Evolutionary conservation across 805 yeast species (phyloP), one percentile per base, ranked within the genome.

Genomic region (Myxozyma vanderwaltii): DNA sequence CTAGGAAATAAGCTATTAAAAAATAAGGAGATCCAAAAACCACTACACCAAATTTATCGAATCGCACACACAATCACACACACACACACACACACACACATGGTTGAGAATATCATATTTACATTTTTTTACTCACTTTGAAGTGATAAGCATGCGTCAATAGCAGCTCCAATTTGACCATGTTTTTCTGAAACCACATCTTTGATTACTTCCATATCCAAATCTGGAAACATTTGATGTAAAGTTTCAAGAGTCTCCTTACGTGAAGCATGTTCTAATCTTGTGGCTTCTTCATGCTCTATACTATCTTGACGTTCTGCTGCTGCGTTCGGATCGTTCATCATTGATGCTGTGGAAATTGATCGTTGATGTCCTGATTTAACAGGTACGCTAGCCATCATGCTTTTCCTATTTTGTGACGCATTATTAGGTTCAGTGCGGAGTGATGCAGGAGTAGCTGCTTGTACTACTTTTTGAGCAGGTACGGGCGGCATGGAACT

Each of bases 171-270:
- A 4, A 88, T 77, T 51, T 85, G 77, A 33, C 86, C 86, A 62
- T 82, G 79, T 69, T 86, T 87, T 71, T 85, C 82, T 1, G 75
- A 73, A 33, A 90, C 79, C 2, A 90, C 84, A 69, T 90, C 96
- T 56, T 79, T 81, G 51, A 91, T 78, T 1, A 91, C 75, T 0
- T 82, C 88, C 51, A 76, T 74, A 66, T 89, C 96, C 61, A 90
- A 75, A 46, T 76, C 77, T 0, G 96, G 95, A 71, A 91, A 90
- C 83, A 91, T 87, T 49, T 83, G 84, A 29, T 74, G 74, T 54
- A 90, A 75, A 1, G 81, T 81, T 1, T 73, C 74, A 24, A 80
- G 75, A 1, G 84, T 79, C 44, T 78, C 77, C 19, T 75, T 72
- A 39, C 74, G 77, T 60, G 83, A 85, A 57, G 76, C 71, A 29